Evolutionary conservation across 306 rosid genomes (phyloP), one percentile per base, ranked within the genome.

Genomic region (Rubus idaeus): DNA sequence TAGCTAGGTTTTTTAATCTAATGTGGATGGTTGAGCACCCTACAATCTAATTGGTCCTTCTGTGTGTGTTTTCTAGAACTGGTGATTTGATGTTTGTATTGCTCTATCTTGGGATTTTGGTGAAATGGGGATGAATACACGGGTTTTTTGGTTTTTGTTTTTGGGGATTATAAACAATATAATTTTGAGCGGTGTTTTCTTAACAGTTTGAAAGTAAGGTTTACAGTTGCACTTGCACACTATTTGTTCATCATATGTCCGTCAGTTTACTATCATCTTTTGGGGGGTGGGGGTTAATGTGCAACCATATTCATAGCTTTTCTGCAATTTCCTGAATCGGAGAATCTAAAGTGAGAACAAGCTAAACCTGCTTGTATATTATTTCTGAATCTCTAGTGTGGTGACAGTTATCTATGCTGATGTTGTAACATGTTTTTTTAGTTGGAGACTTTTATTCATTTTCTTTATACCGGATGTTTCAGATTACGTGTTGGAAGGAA

Each of bases 401-500:
- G 50, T 0, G 4, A 11, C 50, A 41, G 51, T 53, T 68, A 30
- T 71, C 61, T 71, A 12, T 12, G 0, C 9, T 53, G 50, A 35
- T 71, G 6, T 44, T 30, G 18, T 73, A 49, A 75, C 53, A 50
- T 70, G 30, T 73, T 10, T 68, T 10, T 82, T 71, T 77, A 50
- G 60, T 77, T 61, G 55, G 42, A 56, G 49, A 55, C 71, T 42
- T 60, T 77, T 66, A 35, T 68, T 62, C 18, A 45, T 41, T 57
- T 23, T 58, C 44, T 26, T 58, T 58, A 42, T 45, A 4, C 42
- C 0, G 6, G 26, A 64, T 80, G 46, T 81, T 80, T 70, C 89
- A 95, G 99, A 95, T 90, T 95, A 92, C 35, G 93, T 95, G 60
- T 77, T 95, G 88, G 99, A 95, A 88, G 99, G 99, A 90, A 92